A percentile compares a stretch with the other conserved stretches of the same genome.
These are phyloP conservation scores for Tympanopsis confertula DNA, from an alignment of 2,329 filamentous ascomycete species.

Conservation along the genomic window DNA sequence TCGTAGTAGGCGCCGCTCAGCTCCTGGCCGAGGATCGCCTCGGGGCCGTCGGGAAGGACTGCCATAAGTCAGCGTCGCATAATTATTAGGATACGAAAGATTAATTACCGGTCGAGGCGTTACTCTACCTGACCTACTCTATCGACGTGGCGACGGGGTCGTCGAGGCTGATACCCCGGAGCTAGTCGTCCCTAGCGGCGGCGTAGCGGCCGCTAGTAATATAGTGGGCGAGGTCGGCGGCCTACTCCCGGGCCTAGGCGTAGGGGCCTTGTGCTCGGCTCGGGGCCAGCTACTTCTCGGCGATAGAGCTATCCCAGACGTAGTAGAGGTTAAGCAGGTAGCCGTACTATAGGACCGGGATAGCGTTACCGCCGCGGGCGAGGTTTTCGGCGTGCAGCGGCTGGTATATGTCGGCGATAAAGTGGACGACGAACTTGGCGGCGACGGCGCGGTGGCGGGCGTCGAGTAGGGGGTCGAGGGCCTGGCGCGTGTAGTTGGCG, in stretches of 20 bases:
- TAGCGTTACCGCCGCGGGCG: constrained; percentile 54
- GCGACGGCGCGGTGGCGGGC: constrained; percentile 36
- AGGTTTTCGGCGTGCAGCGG: constrained; percentile 56
- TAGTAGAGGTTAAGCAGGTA: constrained; percentile 54
- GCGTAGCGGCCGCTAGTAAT: constrained; percentile 45
- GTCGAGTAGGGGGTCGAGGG: constrained; percentile 32
- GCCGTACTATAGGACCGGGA: constrained; percentile 50
- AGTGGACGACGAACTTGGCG: constrained; percentile 57
- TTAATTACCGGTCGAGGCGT: too few species aligned
- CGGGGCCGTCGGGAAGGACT: constrained; percentile 51
- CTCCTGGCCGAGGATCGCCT: constrained; percentile 45
- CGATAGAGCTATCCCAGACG: constrained; percentile 63
- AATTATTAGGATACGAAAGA: too few species aligned
- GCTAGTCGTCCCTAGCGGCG: constrained; percentile 37
- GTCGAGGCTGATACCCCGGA: constrained; percentile 40
- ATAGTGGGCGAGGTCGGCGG: constrained; percentile 37
- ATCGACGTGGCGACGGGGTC: constrained; percentile 44
- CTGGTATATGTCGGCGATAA: constrained; percentile 61
- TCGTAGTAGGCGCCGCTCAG: constrained; percentile 53
- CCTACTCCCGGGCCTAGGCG: constrained; percentile 39
- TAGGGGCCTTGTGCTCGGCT: constrained; percentile 32
- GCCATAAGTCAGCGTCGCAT: too few species aligned
- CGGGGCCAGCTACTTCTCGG: constrained; percentile 52
- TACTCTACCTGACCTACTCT: constrained; percentile 52
- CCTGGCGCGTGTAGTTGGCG: constrained; percentile 45